Evolutionary conservation across 1,284 basidiomycete species (phyloP).

Genomic region (Cutaneotrichosporon cutaneum): DNA sequence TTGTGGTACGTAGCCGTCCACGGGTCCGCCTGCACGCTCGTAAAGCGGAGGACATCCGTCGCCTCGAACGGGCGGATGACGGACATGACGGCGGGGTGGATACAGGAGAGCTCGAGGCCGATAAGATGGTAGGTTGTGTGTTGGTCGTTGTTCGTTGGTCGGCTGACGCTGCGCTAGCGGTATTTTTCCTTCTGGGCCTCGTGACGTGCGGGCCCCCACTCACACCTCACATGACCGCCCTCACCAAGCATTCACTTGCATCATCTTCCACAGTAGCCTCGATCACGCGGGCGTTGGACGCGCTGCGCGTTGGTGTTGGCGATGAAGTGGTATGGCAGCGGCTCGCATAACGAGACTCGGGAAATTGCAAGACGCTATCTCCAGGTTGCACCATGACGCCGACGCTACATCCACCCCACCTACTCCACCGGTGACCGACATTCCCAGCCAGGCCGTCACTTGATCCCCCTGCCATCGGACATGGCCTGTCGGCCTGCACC

Average conservation of each 20-base stretch:
- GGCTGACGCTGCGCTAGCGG: background rate
- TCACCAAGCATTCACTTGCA: background rate
- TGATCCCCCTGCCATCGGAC: background rate
- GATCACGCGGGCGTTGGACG: background rate
- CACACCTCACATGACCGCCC: background rate
- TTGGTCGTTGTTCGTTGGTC: background rate
- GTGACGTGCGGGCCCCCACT: background rate
- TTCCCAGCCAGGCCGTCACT: background rate
- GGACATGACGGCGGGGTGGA: slow-evolving; percentile 48
- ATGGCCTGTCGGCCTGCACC: background rate
- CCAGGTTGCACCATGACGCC: background rate
- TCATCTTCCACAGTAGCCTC: background rate
- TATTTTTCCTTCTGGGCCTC: background rate
- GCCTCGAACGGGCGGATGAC: slow-evolving; percentile 55
- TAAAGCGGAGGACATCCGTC: slow-evolving; percentile 55
- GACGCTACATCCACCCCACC: background rate
- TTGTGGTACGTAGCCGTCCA: slow-evolving; percentile 58
- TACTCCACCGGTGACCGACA: background rate
- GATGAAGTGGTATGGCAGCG: too few relatives aligned
- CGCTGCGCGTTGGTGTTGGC: too few relatives aligned
- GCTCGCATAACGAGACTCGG: background rate
- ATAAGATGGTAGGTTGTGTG: background rate
- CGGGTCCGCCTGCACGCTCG: slow-evolving; percentile 56
- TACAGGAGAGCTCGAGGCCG: too few relatives aligned
- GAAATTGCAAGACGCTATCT: background rate